phyloP scores from a whole-genome alignment of 257 asterid genomes.

The Cynanchum wilfordii region DNA sequence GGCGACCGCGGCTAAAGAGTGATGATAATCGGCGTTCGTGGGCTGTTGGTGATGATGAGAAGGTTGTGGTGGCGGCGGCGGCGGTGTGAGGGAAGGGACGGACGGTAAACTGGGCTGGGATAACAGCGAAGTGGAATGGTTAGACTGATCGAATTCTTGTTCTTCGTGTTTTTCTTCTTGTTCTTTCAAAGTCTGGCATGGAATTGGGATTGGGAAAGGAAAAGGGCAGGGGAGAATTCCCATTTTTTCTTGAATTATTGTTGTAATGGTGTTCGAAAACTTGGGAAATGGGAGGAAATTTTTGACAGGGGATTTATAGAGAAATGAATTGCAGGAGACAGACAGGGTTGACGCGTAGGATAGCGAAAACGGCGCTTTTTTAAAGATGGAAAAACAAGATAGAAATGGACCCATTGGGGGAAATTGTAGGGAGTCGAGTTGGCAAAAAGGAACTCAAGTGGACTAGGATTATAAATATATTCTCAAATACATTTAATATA shows the following conservation, averaged over 20 bases:
- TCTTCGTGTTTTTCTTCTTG: constrained; percentile 2
- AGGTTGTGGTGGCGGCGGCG: constrained; percentile 20
- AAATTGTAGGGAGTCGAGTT: constrained; percentile 3
- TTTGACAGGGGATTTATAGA: neutral
- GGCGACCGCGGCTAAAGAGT: constrained; percentile 26
- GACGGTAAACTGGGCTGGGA: constrained; percentile 66
- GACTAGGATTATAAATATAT: too few species aligned
- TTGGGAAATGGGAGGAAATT: too few species aligned
- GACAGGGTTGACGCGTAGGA: constrained; percentile 6
- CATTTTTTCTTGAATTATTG: constrained; percentile 23
- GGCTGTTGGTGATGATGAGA: constrained; percentile 18
- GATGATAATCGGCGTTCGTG: constrained; percentile 20
- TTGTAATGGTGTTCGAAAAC: neutral
- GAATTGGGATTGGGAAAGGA: constrained; percentile 11
- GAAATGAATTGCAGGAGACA: neutral
- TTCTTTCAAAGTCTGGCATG: constrained; percentile 1
- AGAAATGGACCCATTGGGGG: neutral
- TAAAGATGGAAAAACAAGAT: neutral
- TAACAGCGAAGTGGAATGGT: constrained; percentile 34
- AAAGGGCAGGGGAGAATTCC: constrained; percentile 25
- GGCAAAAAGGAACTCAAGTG: constrained; percentile 1
- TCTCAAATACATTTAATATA: too few species aligned
- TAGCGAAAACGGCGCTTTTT: neutral
- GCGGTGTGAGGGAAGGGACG: constrained; percentile 42
- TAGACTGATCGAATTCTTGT: constrained; percentile 23